These are phyloP conservation scores for Ogataea thermomethanolica DNA, from an alignment of 805 yeast genomes.

Conservation along the genomic window DNA sequence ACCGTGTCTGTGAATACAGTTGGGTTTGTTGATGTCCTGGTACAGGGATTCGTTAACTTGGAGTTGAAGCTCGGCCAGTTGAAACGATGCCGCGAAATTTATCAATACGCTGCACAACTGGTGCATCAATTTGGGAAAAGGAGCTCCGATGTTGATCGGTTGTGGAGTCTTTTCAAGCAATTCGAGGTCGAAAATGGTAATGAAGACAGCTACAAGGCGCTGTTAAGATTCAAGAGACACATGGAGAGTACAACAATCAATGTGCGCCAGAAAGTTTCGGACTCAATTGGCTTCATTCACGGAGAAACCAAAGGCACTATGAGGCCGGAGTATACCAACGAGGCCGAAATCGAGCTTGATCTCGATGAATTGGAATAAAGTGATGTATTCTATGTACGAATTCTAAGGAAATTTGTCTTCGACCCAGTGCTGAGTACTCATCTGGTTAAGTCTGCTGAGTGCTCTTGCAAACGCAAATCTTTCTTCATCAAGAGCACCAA, in stretches of 20 bases:
- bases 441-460: conserved; percentile 81
- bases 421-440: conserved; percentile 93
- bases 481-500: conserved; percentile 85
- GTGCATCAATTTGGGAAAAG: conserved; percentile 31
- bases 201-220: conserved; percentile 67
- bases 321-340: conserved; percentile 34
- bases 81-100: conserved; percentile 60
- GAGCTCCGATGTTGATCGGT: conserved; percentile 26
- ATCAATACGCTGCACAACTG: conserved; percentile 49
- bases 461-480: conserved; percentile 97
- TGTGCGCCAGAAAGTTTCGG: conserved; percentile 19
- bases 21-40: conserved; percentile 37
- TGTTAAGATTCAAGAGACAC: conserved; percentile 59
- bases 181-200: conserved; percentile 74
- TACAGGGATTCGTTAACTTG: conserved; percentile 51
- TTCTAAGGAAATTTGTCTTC: conserved; percentile 9
- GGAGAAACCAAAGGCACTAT: conserved; percentile 34
- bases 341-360: conserved; percentile 62
- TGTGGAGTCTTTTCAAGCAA: conserved; percentile 70
- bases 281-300: conserved; percentile 46
- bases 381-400: not conserved
- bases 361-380: conserved; percentile 27
- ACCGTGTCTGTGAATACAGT: conserved; percentile 25
- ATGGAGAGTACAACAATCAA: conserved; percentile 21
- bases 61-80: conserved; percentile 54